Base-by-base conservation (phyloP, 2,329 filamentous ascomycete species). In the Alternaria postmessia region DNA sequence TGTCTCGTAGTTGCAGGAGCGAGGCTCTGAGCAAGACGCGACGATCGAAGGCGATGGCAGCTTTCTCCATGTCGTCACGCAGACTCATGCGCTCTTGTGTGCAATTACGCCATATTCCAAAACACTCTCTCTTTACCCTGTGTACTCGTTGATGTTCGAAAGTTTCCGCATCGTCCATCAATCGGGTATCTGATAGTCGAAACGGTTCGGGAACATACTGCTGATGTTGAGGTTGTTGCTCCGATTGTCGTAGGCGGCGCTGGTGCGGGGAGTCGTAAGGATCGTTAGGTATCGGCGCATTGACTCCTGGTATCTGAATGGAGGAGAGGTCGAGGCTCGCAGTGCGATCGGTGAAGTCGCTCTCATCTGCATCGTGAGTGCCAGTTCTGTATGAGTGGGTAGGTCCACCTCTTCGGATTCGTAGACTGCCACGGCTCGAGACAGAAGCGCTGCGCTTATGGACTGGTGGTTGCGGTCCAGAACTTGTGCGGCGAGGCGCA, bases 11-110 rank as follows among this genome's bases (percentile, higher is more conserved):
- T 9, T 80, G 76, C 54, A 85, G 82, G 43, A 88, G 80, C 0
- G 83, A 84, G 63, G 85, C 81, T 38, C 80, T 82, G 47, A 88
- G 74, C 20, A 89, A 78, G 8, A 82, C 82, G 14, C 74, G 71
- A 30, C 80, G 80, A 68, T 89, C 85, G 52, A 82, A 81, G 20
- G 80, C 79, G 8, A 75, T 63, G n/a, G 87, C 78, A 7, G 61
- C 53, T n/a, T 61, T 64, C 39, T 74, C 65, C 12, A 72, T 69
- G 3, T 71, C 58, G 7, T 73, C 69, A 6, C 74, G 59, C 34
- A 49, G 32, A 3, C 55, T 52, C 36, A 52, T 22, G 14, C 51
- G 57, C 18, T 56, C 59, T 44, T 66, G 62, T 2, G 82, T 79
- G 51, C 76, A 75, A 57, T 82, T 79, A 51, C 81, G 79, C 85